Base-by-base conservation (phyloP, 441 rosid genomes). In the Erodium chrysanthum region DNA sequence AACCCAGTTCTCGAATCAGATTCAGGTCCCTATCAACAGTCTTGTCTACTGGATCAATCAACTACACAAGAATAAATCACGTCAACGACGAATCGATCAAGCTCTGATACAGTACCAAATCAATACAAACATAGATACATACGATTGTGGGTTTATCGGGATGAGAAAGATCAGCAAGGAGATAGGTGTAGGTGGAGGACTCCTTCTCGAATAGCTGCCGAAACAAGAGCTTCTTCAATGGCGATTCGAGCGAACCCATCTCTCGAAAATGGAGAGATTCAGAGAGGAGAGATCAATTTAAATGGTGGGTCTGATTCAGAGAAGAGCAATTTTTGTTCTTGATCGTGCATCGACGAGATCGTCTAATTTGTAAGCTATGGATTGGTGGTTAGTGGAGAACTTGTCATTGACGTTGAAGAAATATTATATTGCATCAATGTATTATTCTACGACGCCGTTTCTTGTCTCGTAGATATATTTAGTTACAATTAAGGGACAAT, bases 191-290 rank as follows among this genome's bases (percentile, higher is more conserved):
- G 11, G 98, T 93, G 0, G 81, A 90, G 2, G 98, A 90, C 1
- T 90, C 96, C 81, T 85, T 83, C 88, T 93, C 97, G 60, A 90
- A 93, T 69, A 89, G 81, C 80, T 93, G 98, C 40, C 97, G 96
- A 72, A 93, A 90, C 76, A 93, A 73, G 18, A 92, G 87, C 54
- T 12, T n/a, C 84, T 78, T 84, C 5, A 76, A 69, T 9, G 87
- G 72, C 7, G 66, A 70, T 52, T 52, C 22, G 6, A 52, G 60
- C 60, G 60, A 52, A 52, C 60, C 60, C 60, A 52, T 52, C 3
- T 52, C 42, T 37, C 60, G 1, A 10, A 52, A 52, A 52, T 52
- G 60, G 4, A 52, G 60, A 52, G 60, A 46, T 27, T 46, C 54
- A 1, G 56, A 48, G 56, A 48, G 6, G 21, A 40, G 54, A 12